Evolutionary conservation across 352 stramenopile genomes (phyloP).

Genomic region (Phytophthora sansomeana): DNA sequence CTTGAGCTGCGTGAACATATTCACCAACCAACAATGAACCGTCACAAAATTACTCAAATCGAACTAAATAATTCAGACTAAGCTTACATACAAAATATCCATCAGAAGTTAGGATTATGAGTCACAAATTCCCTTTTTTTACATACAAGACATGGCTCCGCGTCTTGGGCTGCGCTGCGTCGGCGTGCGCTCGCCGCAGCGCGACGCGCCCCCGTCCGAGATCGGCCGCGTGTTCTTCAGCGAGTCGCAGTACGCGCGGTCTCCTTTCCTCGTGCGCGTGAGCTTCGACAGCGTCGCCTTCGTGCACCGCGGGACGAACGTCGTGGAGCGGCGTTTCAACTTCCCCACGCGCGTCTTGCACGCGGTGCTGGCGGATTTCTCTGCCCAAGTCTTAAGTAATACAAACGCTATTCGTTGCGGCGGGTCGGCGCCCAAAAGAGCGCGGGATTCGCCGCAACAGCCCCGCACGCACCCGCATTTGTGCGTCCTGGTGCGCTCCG

Average conservation of each 20-base stretch:
- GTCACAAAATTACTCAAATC: background rate
- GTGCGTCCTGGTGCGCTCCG: constrained; percentile 71
- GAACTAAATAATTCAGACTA: no score
- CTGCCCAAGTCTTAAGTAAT: constrained; percentile 11
- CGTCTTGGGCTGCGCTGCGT: constrained; percentile 32
- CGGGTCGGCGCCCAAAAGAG: background rate
- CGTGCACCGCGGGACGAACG: constrained; percentile 54
- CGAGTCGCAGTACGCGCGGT: constrained; percentile 37
- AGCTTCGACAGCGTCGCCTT: constrained; percentile 60
- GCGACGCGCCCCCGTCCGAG: background rate
- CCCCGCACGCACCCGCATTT: constrained; percentile 41
- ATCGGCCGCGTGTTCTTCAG: constrained; percentile 38
- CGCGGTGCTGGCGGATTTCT: constrained; percentile 61
- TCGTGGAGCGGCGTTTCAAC: constrained; percentile 69
- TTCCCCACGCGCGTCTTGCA: constrained; percentile 69
- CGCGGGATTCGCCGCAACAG: constrained; percentile 20
- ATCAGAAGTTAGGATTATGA: no score
- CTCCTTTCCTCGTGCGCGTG: constrained; percentile 52
- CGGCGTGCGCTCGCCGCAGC: constrained; percentile 35
- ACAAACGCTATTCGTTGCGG: background rate
- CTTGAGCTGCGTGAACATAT: constrained; percentile 87
- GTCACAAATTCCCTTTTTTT: background rate
- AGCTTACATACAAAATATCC: no score
- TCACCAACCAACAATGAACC: background rate
- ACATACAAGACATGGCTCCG: background rate